A percentile compares a stretch with the other conserved stretches of the same genome.
Evolutionary conservation across 805 yeast species (phyloP).

Genomic region (Saccharomycopsis malanga): DNA sequence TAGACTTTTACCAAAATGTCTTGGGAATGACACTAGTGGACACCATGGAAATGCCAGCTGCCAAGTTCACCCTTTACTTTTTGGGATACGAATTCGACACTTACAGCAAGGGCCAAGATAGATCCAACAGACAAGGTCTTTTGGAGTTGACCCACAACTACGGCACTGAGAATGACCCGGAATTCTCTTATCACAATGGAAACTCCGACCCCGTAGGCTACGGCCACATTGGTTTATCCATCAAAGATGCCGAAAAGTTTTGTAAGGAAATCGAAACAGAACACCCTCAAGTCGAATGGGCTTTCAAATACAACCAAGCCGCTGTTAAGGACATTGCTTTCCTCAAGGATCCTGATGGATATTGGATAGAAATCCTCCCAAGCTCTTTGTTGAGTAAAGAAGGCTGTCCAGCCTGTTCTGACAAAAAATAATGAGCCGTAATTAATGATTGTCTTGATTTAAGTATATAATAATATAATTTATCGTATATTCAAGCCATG

Average conservation of each 20-base stretch:
- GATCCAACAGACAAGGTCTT: slow-evolving; percentile 53
- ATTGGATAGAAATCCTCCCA: slow-evolving; percentile 68
- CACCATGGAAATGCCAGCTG: slow-evolving; percentile 50
- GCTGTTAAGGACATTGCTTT: slow-evolving; percentile 59
- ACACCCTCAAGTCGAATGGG: slow-evolving; percentile 46
- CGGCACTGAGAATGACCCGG: slow-evolving; percentile 82
- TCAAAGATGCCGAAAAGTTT: slow-evolving; percentile 48
- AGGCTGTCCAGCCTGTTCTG: slow-evolving; percentile 18
- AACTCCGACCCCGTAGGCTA: slow-evolving; percentile 75
- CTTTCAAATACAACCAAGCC: slow-evolving; percentile 49
- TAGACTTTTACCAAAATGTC: slow-evolving; percentile 70
- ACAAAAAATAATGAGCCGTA: slow-evolving; percentile 6
- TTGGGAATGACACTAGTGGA: slow-evolving; percentile 75
- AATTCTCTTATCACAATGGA: slow-evolving; percentile 78
- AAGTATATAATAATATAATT: too few relatives aligned
- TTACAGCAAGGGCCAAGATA: slow-evolving; percentile 29
- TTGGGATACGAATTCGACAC: slow-evolving; percentile 50
- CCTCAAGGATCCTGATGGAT: slow-evolving; percentile 85
- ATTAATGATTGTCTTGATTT: too few relatives aligned
- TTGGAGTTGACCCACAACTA: slow-evolving; percentile 91
- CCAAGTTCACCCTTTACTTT: slow-evolving; percentile 81
- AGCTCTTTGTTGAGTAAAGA: slow-evolving; percentile 19
- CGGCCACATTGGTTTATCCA: slow-evolving; percentile 77
- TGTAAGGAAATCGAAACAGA: slow-evolving; percentile 44
- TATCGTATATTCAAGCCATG: too few relatives aligned